Evolutionary conservation across 331 rosid species (phyloP).

Genomic region (Erythrophleum ivorense): DNA sequence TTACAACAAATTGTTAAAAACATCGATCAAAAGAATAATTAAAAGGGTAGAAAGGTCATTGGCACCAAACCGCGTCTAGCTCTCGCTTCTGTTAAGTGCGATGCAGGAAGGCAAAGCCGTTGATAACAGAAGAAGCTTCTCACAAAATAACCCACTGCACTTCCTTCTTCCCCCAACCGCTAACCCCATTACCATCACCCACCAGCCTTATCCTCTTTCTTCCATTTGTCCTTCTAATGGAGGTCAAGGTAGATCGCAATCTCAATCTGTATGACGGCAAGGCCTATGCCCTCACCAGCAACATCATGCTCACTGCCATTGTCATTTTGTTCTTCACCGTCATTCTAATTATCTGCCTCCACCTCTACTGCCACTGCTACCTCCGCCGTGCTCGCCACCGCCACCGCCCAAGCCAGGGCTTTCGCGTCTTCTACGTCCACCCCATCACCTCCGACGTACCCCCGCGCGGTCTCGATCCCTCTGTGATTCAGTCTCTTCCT

Average conservation of each 20-base stretch:
- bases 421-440: conserved; percentile 56
- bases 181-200: no score
- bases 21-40: no score
- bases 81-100: no score
- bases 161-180: neutral
- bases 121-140: no score
- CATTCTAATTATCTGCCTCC: conserved; percentile 60
- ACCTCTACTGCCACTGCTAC: conserved; percentile 63
- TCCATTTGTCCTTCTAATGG: neutral
- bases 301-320: conserved; percentile 64
- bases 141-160: no score
- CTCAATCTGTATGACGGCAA: neutral
- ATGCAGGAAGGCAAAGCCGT: no score
- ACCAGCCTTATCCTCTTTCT: neutral
- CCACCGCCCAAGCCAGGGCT: conserved; percentile 35
- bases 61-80: no score
- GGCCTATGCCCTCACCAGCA: conserved; percentile 51
- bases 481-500: conserved; percentile 64
- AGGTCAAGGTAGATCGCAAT: neutral
- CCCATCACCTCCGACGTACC: neutral
- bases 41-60: no score
- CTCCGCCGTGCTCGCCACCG: conserved; percentile 37
- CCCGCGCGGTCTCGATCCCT: conserved; percentile 58
- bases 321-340: conserved; percentile 58
- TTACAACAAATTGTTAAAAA: no score